Base-by-base conservation (phyloP, 2,329 filamentous ascomycete genomes). In the Neofusicoccum ribis region DNA sequence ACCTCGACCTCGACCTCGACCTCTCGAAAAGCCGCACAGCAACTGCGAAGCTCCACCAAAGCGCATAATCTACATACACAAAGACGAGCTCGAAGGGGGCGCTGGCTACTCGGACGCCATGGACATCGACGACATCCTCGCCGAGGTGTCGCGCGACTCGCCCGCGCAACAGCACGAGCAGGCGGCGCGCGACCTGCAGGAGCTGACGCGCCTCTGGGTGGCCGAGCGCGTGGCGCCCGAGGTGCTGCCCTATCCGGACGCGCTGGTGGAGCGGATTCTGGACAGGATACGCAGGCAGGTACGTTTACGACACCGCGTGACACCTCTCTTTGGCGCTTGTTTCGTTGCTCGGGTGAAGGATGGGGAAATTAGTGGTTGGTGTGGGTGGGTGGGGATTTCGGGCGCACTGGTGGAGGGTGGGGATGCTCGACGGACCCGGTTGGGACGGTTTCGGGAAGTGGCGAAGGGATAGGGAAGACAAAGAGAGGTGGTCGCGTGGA, bases 171-270 rank as follows among this genome's bases (percentile, higher is more conserved):
- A 54, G 41, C 39, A 44, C 37, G 61, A 52, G 27, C 79, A 80
- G 60, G 85, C 87, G 71, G 88, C 85, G 47, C 85, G 88, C 72
- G 94, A 98, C 79, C 85, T 98, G 70, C 93, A 97, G 77, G 88
- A 91, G 62, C 82, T 99, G 70, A 97, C 94, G 70, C 90, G 94
- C 72, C 90, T 89, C 72, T 99, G 94, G 94, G 87, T 97, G 50
- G 92, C 94, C 49, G 96, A 99, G 78, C 88, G 95, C 70, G 91
- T 90, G 65, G 89, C 92, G 50, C 92, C 94, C 2, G 93, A 97
- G 78, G 83, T 99, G n/a, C 82, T 98, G 44, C 86, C 89, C 79
- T 98, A 88, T 79, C 85, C 89, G 4, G 86, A 88, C 43, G 86
- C 86, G 17, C 82, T 98, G 65, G 91, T 99, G 75, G 91, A 95